Base-by-base conservation (phyloP, 768 basidiomycete genomes). In the Trametes elegans region DNA sequence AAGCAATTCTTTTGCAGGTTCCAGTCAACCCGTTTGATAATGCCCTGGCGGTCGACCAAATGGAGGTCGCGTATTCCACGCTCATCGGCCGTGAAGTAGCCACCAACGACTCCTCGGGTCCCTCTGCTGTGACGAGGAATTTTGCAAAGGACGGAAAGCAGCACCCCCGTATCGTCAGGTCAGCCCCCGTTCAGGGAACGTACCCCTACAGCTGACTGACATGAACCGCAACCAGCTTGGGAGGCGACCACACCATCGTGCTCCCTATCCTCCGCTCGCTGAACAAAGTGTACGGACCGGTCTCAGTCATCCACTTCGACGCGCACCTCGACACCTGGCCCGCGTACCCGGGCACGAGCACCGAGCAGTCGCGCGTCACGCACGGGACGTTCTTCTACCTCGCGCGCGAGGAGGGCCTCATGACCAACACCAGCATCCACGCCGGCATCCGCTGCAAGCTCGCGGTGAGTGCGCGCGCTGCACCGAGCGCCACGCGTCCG, bases 181-280 rank as follows among this genome's bases (percentile, higher is more conserved):
- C 14, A 29, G n/a, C n/a, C n/a, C n/a, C n/a, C 5, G 18, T 7
- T 35, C 14, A 56, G 16, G 29, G 18, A 19, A 21, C 8, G 18
- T n/a, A n/a, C n/a, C n/a, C n/a, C n/a, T n/a, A n/a, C n/a, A n/a
- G n/a, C n/a, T n/a, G n/a, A n/a, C n/a, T n/a, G n/a, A n/a, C n/a
- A n/a, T n/a, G n/a, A n/a, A n/a, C n/a, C 31, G 14, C 5, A n/a
- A 18, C 11, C 58, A 73, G 71, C 28, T 62, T 70, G 74, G 93
- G 93, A 23, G 93, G 93, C 6, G 93, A 94, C 64, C 93, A 94
- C 68, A 91, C 91, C 13, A 88, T 93, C 59, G 91, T 88, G 7
- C 79, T 93, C 16, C 90, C 92, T 7, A 92, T 94, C 61, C 78
- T 95, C 13, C 85, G 90, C 40, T 81, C 92, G 14, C 71, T 95